phyloP scores from a whole-genome alignment of 1,284 basidiomycete genomes.

The Sporisorium scitamineum region DNA sequence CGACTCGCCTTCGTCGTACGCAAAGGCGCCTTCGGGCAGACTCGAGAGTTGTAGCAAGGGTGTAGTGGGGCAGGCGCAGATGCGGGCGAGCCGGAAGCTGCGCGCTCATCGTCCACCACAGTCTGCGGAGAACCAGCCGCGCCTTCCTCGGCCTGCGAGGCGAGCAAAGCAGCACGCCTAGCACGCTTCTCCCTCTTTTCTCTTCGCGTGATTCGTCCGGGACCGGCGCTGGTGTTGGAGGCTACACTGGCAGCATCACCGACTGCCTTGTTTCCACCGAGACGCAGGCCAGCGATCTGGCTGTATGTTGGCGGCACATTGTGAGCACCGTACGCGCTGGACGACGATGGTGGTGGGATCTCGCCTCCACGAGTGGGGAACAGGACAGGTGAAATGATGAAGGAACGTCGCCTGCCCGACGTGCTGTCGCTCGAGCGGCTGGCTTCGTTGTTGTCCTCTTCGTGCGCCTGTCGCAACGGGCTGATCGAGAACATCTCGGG shows the following conservation, averaged over 20 bases:
- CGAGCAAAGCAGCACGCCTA: constrained; percentile 42
- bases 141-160: constrained; percentile 23
- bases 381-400: constrained; percentile 60
- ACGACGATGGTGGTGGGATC: constrained; percentile 45
- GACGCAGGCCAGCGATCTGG: constrained; percentile 34
- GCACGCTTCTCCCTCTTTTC: constrained; percentile 61
- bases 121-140: constrained; percentile 19
- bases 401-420: constrained; percentile 36
- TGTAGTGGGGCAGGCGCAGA: constrained; percentile 38
- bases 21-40: constrained; percentile 18
- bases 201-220: constrained; percentile 55
- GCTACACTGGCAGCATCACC: constrained; percentile 42
- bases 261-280: constrained; percentile 20
- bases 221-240: constrained; percentile 43
- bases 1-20: constrained; percentile 45
- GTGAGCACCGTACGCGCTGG: constrained; percentile 14
- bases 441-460: constrained; percentile 24
- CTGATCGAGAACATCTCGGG: constrained; percentile 51
- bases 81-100: constrained; percentile 33
- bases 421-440: constrained; percentile 25
- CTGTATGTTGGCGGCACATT: constrained; percentile 30
- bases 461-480: constrained; percentile 32
- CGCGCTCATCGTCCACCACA: constrained; percentile 5
- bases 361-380: constrained; percentile 55
- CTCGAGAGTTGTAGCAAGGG: constrained; percentile 32